phyloP scores from a whole-genome alignment of 176 grass and related monocot genomes.

The Poa annua region DNA sequence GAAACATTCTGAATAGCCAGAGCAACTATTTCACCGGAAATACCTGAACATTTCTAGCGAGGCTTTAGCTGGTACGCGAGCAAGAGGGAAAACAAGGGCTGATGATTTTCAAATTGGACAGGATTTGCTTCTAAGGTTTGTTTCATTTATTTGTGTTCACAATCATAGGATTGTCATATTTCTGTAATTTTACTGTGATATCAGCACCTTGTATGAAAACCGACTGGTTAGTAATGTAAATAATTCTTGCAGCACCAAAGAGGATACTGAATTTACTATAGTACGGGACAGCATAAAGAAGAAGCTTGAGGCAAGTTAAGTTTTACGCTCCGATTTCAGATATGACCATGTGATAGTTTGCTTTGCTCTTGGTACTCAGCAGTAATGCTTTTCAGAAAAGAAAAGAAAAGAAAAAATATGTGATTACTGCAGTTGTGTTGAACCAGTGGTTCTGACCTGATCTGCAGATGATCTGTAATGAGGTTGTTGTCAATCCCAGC shows the following conservation, averaged over 20 bases:
- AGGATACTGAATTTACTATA: slow-evolving; percentile 88
- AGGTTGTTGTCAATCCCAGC: slow-evolving; percentile 78
- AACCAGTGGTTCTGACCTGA: slow-evolving; percentile 28
- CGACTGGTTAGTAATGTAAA: slow-evolving; percentile 29
- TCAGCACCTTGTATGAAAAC: slow-evolving; percentile 3
- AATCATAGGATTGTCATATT: neutral
- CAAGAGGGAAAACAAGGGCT: slow-evolving; percentile 68
- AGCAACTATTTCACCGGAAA: slow-evolving; percentile 98
- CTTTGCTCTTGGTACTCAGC: neutral
- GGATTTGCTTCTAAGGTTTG: slow-evolving; percentile 90
- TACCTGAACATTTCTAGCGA: slow-evolving; percentile 91
- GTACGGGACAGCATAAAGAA: slow-evolving; percentile 90
- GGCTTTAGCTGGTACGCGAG: slow-evolving; percentile 92
- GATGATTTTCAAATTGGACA: slow-evolving; percentile 85
- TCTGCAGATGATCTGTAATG: slow-evolving; percentile 84
- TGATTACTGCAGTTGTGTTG: slow-evolving; percentile 18
- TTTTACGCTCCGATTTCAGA: slow-evolving; percentile 21
- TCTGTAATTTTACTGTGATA: slow-evolving; percentile 14
- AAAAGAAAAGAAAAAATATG: neutral
- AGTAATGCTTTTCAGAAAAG: neutral
- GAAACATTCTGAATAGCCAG: slow-evolving; percentile 98
- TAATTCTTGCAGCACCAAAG: slow-evolving; percentile 67
- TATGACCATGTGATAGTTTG: neutral
- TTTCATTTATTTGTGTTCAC: slow-evolving; percentile 27
- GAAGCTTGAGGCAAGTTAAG: slow-evolving; percentile 78